Base-by-base conservation (phyloP, 208 protist genomes). In the Acanthamoeba sp. region DNA sequence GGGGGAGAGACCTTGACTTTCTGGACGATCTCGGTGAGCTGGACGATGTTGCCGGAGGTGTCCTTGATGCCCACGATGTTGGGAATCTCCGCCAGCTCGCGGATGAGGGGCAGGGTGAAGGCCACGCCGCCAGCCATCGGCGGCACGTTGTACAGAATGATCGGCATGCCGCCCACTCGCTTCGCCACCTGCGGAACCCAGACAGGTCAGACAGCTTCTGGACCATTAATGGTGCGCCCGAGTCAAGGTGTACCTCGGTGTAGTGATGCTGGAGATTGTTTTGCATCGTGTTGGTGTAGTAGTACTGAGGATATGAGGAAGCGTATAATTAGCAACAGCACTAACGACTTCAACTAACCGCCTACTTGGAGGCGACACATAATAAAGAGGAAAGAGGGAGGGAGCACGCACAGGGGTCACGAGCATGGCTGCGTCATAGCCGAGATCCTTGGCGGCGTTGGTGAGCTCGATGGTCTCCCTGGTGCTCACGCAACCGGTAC, bases 31-130 rank as follows among this genome's bases (percentile, higher is more conserved):
- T 90, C 52, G 55, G 84, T 32, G 16, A 90, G 84, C 50, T 90
- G 84, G 22, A 90, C 84, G 55, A 90, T 90, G 55, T 69, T 90
- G 55, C 84, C 84, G 50, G 84, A 71, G 24, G 84, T 90, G 84
- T 90, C 84, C 84, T 90, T 90, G n/a, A 90, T 90, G 84, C 84
- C 84, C 1, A 90, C 84, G 52, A 90, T 90, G 84, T 90, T 90
- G 55, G 42, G 32, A 14, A 71, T 34, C 52, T 59, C 84, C 2
- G 84, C 84, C 22, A 90, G 84, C 20, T 90, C 84, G 20, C 57
- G 48, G 12, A 90, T 66, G 50, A 90, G 84, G 50, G 84, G 57
- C 27, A 90, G 32, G 14, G 50, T 71, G 24, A 90, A 71, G 32
- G 48, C 29, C 84, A 90, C 84, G 16, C 84, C 84, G 42, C 84